phyloP scores from a whole-genome alignment of 2,329 filamentous ascomycete species.

The Teratosphaeriaceae sp. region DNA sequence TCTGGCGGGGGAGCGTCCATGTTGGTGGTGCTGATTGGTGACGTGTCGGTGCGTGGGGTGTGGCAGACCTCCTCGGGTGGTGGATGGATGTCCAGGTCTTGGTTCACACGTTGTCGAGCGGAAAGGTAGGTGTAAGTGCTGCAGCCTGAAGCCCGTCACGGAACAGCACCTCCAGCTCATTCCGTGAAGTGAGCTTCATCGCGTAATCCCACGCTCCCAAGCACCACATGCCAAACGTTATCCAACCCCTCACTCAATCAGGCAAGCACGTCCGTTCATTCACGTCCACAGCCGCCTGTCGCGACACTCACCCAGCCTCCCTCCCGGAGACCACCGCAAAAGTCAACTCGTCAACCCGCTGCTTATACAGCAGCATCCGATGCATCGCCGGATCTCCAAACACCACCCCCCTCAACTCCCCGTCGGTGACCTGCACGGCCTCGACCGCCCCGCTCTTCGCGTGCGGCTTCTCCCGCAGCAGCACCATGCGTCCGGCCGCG shows the following conservation, averaged over 20 bases:
- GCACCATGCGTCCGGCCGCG: constrained; percentile 62
- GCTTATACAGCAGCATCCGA: constrained; percentile 70
- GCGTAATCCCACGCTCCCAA: too few species aligned
- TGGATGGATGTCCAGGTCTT: too few species aligned
- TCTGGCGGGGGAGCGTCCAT: background rate
- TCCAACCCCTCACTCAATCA: too few species aligned
- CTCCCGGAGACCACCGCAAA: constrained; percentile 57
- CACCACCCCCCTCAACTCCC: constrained; percentile 60
- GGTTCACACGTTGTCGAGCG: too few species aligned
- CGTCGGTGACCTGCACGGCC: constrained; percentile 61
- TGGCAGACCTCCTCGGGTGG: too few species aligned
- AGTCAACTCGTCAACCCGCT: constrained; percentile 63
- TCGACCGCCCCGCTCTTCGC: constrained; percentile 46
- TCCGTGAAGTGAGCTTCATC: too few species aligned
- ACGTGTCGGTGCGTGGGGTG: too few species aligned
- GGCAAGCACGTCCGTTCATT: background rate
- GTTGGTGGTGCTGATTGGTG: background rate
- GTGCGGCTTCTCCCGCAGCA: constrained; percentile 48
- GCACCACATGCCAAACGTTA: too few species aligned
- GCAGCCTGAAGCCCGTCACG: too few species aligned
- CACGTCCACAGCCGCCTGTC: background rate
- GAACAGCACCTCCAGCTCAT: too few species aligned
- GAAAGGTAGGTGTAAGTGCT: too few species aligned
- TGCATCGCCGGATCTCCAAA: constrained; percentile 81
- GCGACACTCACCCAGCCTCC: constrained; percentile 5